Conservation (phyloP, 202 grass and related monocot genomes). For the Setaria italica region DNA sequence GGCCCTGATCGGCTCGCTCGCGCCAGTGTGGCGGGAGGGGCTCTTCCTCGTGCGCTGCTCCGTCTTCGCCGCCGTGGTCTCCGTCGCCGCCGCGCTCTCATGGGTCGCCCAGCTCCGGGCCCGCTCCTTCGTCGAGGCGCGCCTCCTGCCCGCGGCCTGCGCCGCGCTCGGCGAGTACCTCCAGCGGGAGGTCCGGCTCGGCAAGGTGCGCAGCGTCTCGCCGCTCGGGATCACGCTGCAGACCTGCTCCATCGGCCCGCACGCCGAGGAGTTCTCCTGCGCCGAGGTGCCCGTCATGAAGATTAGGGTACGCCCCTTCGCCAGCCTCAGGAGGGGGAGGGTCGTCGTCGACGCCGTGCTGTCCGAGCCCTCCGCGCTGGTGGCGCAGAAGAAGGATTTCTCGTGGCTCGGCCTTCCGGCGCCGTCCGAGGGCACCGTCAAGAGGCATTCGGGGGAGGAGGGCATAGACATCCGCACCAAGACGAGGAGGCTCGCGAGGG, state of each 20-base stretch:
- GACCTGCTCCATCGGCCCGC: conserved; percentile 88
- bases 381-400: conserved; percentile 91
- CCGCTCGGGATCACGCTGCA: conserved; percentile 90
- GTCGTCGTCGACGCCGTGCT: conserved; percentile 92
- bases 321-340: conserved; percentile 77
- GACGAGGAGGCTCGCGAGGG: conserved; percentile 82
- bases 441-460: conserved; percentile 75
- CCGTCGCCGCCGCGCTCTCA: conserved; percentile 72
- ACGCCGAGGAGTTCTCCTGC: conserved; percentile 93
- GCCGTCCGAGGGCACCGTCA: conserved; percentile 56
- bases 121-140: conserved; percentile 71
- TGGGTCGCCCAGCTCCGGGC: conserved; percentile 86
- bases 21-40: conserved; percentile 82
- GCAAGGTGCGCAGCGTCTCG: conserved; percentile 81
- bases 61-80: conserved; percentile 72
- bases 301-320: conserved; percentile 81
- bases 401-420: conserved; percentile 88
- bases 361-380: conserved; percentile 71
- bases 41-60: conserved; percentile 93
- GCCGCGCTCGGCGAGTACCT: conserved; percentile 72
- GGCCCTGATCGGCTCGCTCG: conserved; percentile 64
- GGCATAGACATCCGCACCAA: conserved; percentile 90
- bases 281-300: conserved; percentile 75
- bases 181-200: conserved; percentile 86
- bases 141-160: conserved; percentile 82